Base-by-base conservation (phyloP, 495 filamentous ascomycete genomes). In the Hypoxylon intermedium region DNA sequence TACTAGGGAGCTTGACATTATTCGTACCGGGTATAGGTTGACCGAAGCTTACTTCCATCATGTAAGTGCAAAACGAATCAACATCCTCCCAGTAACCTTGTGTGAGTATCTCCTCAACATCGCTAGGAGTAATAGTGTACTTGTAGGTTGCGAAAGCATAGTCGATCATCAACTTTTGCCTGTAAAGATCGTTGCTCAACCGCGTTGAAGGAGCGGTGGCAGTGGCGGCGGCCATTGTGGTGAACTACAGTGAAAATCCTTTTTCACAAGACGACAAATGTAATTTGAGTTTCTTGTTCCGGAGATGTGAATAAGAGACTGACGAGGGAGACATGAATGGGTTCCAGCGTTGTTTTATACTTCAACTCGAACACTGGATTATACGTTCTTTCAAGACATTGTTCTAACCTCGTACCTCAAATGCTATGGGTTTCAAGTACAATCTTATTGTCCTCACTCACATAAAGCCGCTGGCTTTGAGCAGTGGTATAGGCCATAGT, bases 71-170 rank as follows among this genome's bases (percentile, higher is more conserved):
- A 21, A 41, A 41, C 16, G 16, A 6, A 21, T 41, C 38, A 18
- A 41, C 38, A 21, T 11, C 7, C 1, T 41, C 38, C 38, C 38
- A 41, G 7, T 41, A 21, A 12, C 16, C 20, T 9, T 20, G 16
- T 2, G 2, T 41, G 16, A 21, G 5, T 1, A 41, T 41, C 6
- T 41, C 38, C 9, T 41, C 16, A 18, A 5, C 16, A 2, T 57
- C 24, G 33, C 13, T 41, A 19, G 44, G 53, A 5, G 53, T 48
- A 12, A 48, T 16, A 6, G 46, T 24, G 9, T 57, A 57, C 3
- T 57, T 6, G 34, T 47, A 42, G 6, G 18, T 57, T 21, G 15
- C 7, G 24, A 48, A 42, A 11, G 53, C 44, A 31, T 57, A 48
- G 18, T 48, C 18, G 9, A 48, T 23, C 34, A 48, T 57, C 3